Conservation (phyloP, 805 yeast species). For the Hanseniaspora singularis region DNA sequence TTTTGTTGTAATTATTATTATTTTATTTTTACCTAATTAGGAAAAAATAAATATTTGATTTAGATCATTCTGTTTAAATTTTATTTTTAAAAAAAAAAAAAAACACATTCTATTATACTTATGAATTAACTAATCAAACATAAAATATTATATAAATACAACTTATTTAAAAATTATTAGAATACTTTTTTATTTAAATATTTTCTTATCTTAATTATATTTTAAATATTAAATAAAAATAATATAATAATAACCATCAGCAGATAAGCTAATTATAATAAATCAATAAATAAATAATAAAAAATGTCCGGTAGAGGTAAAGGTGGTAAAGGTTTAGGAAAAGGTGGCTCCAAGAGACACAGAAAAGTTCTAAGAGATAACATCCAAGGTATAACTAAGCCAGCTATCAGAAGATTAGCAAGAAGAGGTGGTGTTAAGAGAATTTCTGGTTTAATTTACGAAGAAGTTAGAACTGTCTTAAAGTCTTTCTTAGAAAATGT, state of each 20-base stretch:
- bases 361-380: conserved; percentile 97
- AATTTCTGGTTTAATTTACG: conserved; percentile 95
- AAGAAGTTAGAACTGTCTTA: conserved; percentile 93
- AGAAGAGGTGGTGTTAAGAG: conserved; percentile 99
- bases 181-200: no score
- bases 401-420: conserved; percentile 98
- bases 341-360: conserved; percentile 99
- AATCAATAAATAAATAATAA: conserved; percentile 10
- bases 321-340: conserved; percentile 99
- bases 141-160: no score
- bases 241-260: conserved; percentile 8
- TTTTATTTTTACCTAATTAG: neutral
- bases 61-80: neutral
- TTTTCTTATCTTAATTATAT: no score
- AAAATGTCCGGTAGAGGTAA: conserved; percentile 98
- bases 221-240: neutral
- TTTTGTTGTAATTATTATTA: no score
- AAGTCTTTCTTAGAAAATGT: conserved; percentile 92
- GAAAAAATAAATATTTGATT: no score
- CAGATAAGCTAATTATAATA: conserved; percentile 14
- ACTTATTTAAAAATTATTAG: no score
- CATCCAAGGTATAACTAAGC: conserved; percentile 98
- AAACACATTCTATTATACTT: no score
- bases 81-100: neutral
- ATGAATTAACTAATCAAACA: no score